These are phyloP conservation scores for Salix arbutifolia DNA, from an alignment of 345 rosid species.

Conservation along the genomic window DNA sequence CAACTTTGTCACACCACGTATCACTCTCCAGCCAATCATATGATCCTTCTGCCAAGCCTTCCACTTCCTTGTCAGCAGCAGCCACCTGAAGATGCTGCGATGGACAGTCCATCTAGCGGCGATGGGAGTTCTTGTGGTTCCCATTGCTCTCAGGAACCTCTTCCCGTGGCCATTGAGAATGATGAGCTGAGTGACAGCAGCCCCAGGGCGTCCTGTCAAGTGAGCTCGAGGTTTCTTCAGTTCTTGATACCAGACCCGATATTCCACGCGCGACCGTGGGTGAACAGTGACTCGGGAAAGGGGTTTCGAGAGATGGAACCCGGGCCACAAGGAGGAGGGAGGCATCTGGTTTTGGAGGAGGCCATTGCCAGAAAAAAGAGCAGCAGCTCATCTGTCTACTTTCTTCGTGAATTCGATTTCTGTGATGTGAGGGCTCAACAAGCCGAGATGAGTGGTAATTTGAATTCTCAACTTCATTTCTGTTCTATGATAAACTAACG, in stretches of 20 bases:
- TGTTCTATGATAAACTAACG: too few relatives aligned
- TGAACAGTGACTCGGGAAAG: not conserved
- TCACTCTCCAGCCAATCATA: conserved; percentile 51
- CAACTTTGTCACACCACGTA: conserved; percentile 45
- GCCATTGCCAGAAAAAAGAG: conserved; percentile 43
- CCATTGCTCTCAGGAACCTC: conserved; percentile 19
- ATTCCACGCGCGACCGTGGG: conserved; percentile 17
- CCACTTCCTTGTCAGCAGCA: conserved; percentile 19
- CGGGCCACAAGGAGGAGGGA: conserved; percentile 15
- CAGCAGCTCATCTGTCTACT: conserved; percentile 42
- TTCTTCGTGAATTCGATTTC: conserved; percentile 74
- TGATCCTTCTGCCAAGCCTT: conserved; percentile 52
- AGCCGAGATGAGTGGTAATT: not conserved
- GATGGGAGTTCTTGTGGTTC: conserved; percentile 14
- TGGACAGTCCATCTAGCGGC: not conserved
- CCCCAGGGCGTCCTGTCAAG: not conserved
- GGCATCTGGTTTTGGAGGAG: conserved; percentile 57
- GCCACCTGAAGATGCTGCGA: conserved; percentile 22
- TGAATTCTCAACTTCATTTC: too few relatives aligned
- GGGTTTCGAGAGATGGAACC: conserved; percentile 8
- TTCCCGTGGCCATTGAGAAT: conserved; percentile 13
- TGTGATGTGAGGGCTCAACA: conserved; percentile 40
- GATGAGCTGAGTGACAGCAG: conserved; percentile 14
- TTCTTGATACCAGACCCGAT: conserved; percentile 28
- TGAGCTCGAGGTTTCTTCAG: conserved; percentile 8